Conservation (phyloP, 257 asterid genomes). For the Datura wrightii region DNA sequence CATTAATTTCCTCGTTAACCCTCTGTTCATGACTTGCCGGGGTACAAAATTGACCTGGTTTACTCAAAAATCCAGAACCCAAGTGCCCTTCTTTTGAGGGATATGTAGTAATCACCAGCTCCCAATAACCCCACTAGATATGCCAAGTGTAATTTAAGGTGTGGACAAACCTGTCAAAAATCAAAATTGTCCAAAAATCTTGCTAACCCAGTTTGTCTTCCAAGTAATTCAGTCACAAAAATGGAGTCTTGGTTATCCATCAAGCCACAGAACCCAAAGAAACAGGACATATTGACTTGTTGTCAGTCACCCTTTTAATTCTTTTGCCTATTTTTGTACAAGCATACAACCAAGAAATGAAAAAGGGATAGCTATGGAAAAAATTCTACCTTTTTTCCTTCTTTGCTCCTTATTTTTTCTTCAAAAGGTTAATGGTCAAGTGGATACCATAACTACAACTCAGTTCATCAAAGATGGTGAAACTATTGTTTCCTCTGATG, state of each 20-base stretch:
- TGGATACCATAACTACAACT: conserved; percentile 33
- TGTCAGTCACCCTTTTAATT: neutral
- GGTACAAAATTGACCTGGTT: neutral
- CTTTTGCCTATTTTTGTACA: neutral
- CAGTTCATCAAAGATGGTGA: conserved; percentile 42
- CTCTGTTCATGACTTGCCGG: neutral
- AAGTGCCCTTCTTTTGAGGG: conserved; percentile 24
- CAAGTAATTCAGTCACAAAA: neutral
- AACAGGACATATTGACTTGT: neutral
- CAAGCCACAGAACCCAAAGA: too few species aligned
- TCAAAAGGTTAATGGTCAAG: conserved; percentile 19
- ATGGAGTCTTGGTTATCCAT: neutral
- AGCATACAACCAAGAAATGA: neutral
- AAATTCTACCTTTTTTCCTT: neutral
- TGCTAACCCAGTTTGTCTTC: neutral
- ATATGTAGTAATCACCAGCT: neutral
- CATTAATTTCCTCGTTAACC: neutral
- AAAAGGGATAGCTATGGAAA: neutral
- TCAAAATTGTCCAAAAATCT: neutral
- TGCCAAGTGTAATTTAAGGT: neutral
- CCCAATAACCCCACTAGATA: neutral
- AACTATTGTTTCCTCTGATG: conserved; percentile 48
- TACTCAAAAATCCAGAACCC: conserved; percentile 7
- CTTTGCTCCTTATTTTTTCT: neutral
- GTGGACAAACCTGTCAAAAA: neutral